Percentiles rank a stretch among this genome's conserved stretches.
phyloP scores from a whole-genome alignment of 176 grass and related monocot genomes.

The Oryza nivara region DNA sequence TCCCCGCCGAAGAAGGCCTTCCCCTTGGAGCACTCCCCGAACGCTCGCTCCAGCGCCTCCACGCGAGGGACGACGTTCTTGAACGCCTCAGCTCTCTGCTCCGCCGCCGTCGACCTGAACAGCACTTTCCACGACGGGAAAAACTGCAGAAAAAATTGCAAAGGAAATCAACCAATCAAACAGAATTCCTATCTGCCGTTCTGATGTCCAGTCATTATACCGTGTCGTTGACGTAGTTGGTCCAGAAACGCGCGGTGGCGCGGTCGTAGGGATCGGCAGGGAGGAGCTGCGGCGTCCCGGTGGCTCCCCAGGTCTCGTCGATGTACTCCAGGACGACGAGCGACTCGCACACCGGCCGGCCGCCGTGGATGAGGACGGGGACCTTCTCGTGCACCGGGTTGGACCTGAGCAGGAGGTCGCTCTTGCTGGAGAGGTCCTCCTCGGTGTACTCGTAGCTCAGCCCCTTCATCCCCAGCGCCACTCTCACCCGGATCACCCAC shows the following conservation, averaged over 20 bases:
- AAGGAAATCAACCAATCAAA: neutral
- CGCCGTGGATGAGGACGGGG: conserved; percentile 50
- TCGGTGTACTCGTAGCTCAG: conserved; percentile 45
- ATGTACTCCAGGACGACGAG: conserved; percentile 49
- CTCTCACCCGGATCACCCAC: conserved; percentile 30
- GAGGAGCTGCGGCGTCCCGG: neutral
- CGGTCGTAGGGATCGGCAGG: conserved; percentile 40
- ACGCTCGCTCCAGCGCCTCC: conserved; percentile 49
- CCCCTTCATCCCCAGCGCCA: conserved; percentile 33
- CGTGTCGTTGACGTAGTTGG: conserved; percentile 37
- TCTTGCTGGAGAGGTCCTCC: conserved; percentile 41
- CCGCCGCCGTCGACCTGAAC: conserved; percentile 35
- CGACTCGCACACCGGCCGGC: conserved; percentile 52
- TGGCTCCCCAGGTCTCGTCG: conserved; percentile 22
- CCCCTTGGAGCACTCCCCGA: conserved; percentile 33
- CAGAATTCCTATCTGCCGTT: neutral
- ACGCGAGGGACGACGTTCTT: conserved; percentile 25
- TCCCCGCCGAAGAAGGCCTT: conserved; percentile 55
- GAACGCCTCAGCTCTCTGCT: conserved; percentile 42
- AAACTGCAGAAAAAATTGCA: conserved; percentile 29
- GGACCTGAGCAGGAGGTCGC: conserved; percentile 47
- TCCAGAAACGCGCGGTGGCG: conserved; percentile 45
- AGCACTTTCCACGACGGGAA: conserved; percentile 19
- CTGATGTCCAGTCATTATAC: neutral
- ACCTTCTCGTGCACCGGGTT: conserved; percentile 60